Evolutionary conservation across 495 filamentous ascomycete species (phyloP).

Genomic region (Physcia stellaris): DNA sequence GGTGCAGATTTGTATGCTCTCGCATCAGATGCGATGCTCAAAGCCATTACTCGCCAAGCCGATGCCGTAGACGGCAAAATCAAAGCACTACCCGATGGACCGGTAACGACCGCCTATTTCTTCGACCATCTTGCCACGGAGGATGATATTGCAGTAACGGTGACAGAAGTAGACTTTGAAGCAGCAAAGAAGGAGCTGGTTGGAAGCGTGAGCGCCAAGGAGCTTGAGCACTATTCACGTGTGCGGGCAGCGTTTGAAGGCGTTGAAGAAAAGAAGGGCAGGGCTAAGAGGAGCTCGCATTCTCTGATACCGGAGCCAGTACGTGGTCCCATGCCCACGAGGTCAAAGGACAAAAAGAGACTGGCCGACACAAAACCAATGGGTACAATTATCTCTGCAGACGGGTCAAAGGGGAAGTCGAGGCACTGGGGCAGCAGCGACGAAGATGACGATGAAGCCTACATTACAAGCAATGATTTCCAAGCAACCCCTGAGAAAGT

Average conservation of each 20-base stretch:
- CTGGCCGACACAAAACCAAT: conserved; percentile 15
- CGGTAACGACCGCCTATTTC: conserved; percentile 79
- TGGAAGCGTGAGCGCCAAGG: conserved; percentile 81
- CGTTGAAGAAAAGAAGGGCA: conserved; percentile 1
- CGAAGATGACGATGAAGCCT: conserved; percentile 18
- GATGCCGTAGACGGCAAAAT: conserved; percentile 76
- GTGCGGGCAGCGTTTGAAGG: conserved; percentile 71
- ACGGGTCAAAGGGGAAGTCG: conserved; percentile 12
- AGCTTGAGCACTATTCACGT: conserved; percentile 79
- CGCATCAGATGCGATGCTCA: conserved; percentile 96
- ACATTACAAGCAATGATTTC: conserved; percentile 16
- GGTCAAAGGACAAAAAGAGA: conserved; percentile 12
- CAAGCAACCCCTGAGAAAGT: conserved; percentile 9
- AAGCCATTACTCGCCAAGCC: conserved; percentile 88
- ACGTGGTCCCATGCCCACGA: conserved; percentile 1
- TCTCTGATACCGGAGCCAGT: neutral
- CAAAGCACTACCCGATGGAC: conserved; percentile 34
- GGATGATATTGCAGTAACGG: conserved; percentile 73
- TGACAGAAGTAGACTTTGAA: conserved; percentile 76
- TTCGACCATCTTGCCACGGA: conserved; percentile 81
- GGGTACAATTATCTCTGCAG: conserved; percentile 4
- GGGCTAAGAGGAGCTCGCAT: neutral
- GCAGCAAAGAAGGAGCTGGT: conserved; percentile 71
- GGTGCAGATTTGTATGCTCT: conserved; percentile 94
- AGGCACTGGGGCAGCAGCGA: too few relatives aligned